These are phyloP conservation scores for Trypanosoma scelopori DNA, from an alignment of 208 protist species.

Conservation along the genomic window DNA sequence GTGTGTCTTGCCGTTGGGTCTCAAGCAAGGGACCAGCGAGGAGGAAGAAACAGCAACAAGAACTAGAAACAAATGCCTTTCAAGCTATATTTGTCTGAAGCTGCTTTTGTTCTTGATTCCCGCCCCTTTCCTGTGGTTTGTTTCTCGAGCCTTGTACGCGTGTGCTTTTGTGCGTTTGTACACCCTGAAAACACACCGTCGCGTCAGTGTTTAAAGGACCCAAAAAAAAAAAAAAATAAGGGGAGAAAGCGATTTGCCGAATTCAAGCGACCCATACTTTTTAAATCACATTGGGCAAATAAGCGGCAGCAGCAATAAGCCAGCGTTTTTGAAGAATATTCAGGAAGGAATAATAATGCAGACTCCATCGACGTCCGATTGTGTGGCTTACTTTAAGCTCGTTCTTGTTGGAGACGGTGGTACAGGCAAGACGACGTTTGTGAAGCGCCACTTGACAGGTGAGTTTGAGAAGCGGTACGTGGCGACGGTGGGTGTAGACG, in stretches of 20 bases:
- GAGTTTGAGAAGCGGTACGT: constrained; percentile 99
- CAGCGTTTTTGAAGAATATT: constrained; percentile 4
- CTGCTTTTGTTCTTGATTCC: background rate
- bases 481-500: constrained; percentile 94
- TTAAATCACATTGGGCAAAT: background rate
- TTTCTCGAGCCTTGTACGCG: constrained; percentile 8
- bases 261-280: background rate
- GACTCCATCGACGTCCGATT: constrained; percentile 29
- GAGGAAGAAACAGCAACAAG: background rate
- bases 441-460: constrained; percentile 99
- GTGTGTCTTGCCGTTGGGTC: no score
- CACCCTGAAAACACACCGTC: background rate
- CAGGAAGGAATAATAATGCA: constrained; percentile 28
- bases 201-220: background rate
- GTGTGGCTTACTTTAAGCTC: constrained; percentile 96
- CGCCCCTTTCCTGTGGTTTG: background rate
- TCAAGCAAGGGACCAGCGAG: background rate
- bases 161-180: constrained; percentile 21
- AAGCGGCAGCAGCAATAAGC: constrained; percentile 1
- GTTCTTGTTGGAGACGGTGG: constrained; percentile 99
- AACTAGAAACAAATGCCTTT: background rate
- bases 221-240: constrained; percentile 14
- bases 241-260: no score
- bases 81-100: background rate
- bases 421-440: constrained; percentile 99